phyloP scores from a whole-genome alignment of 2,329 filamentous ascomycete species.

The Akanthomyces uredinophilus region DNA sequence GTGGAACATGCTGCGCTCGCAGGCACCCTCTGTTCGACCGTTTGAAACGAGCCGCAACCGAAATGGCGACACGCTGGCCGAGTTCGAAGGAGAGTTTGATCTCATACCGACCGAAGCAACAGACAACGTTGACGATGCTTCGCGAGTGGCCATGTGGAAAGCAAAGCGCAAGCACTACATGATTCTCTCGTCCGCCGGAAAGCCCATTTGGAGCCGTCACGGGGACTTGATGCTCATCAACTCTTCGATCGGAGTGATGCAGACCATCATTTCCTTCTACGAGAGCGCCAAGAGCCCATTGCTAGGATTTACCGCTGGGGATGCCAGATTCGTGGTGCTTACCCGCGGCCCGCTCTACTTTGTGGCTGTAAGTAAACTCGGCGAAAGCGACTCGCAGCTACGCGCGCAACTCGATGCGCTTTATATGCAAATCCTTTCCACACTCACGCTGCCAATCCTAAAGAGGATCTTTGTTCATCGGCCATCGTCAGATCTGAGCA shows the following conservation, averaged over 20 bases:
- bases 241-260: constrained; percentile 88
- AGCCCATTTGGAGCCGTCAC: constrained; percentile 94
- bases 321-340: constrained; percentile 77
- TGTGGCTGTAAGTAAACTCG: constrained; percentile 84
- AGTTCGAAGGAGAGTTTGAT: constrained; percentile 76
- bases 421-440: constrained; percentile 98
- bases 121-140: constrained; percentile 44
- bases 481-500: constrained; percentile 87
- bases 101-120: constrained; percentile 54
- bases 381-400: constrained; percentile 88
- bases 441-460: constrained; percentile 81
- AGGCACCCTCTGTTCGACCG: constrained; percentile 53
- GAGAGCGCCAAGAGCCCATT: constrained; percentile 73
- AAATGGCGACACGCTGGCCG: constrained; percentile 50
- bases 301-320: constrained; percentile 79
- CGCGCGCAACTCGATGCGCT: constrained; percentile 83
- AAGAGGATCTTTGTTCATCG: constrained; percentile 82
- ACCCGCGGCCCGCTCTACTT: constrained; percentile 86
- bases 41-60: constrained; percentile 50
- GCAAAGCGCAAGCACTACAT: constrained; percentile 95
- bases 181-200: constrained; percentile 91
- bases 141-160: constrained; percentile 71
- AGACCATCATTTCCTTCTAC: constrained; percentile 97
- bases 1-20: constrained; percentile 62
- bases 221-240: constrained; percentile 87